These are phyloP conservation scores for Ceriops tagal DNA, from an alignment of 345 rosid genomes.

Conservation along the genomic window DNA sequence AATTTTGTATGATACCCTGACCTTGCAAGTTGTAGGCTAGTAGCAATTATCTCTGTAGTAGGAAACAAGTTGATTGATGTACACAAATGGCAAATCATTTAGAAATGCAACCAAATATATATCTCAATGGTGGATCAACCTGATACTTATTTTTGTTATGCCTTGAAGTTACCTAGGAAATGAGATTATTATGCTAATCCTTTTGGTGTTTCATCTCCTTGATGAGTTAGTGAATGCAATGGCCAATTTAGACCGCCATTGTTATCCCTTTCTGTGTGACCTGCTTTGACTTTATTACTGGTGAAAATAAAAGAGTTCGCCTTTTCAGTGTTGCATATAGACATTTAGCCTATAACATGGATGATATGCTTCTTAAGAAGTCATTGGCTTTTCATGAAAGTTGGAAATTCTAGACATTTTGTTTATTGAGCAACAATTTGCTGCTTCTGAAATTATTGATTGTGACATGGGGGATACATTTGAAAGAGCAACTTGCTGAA, in stretches of 20 bases:
- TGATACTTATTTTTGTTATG: slow-evolving; percentile 3
- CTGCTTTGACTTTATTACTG: not conserved
- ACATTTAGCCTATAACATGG: too few relatives aligned
- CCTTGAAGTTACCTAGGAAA: not conserved
- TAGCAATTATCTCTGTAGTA: too few relatives aligned
- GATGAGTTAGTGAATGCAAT: not conserved
- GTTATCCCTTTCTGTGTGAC: not conserved
- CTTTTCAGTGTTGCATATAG: not conserved
- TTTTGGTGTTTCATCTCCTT: not conserved
- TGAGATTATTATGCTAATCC: not conserved
- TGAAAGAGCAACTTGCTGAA: too few relatives aligned
- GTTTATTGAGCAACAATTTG: slow-evolving; percentile 1
- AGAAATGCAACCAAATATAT: not conserved
- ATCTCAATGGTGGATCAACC: not conserved
- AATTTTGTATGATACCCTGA: not conserved
- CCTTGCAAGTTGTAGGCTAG: not conserved
- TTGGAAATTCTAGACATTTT: too few relatives aligned
- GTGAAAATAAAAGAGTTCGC: not conserved
- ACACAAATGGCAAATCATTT: too few relatives aligned
- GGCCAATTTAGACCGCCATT: not conserved
- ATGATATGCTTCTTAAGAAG: too few relatives aligned
- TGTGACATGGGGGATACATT: too few relatives aligned
- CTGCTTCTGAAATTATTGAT: not conserved
- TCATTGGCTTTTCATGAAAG: too few relatives aligned
- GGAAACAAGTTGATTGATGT: too few relatives aligned